These are phyloP conservation scores for Boletus vermiculosoides DNA, from an alignment of 768 basidiomycete species.

Conservation along the genomic window DNA sequence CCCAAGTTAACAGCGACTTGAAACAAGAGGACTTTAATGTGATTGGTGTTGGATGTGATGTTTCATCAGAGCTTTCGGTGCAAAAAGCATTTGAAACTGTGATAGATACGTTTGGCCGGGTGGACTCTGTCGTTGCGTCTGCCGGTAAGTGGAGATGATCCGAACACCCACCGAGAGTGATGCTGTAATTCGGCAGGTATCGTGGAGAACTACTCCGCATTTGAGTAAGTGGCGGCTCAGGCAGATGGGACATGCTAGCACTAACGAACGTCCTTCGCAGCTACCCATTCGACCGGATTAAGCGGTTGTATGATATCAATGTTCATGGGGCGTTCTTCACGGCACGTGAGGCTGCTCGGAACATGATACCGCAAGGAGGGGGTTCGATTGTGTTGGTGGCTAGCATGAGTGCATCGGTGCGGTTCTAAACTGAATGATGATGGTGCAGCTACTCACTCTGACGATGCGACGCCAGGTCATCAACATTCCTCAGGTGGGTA, in stretches of 20 bases:
- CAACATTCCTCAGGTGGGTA: slow-evolving; percentile 78
- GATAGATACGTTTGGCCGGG: slow-evolving; percentile 60
- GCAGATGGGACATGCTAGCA: background rate
- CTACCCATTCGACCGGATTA: slow-evolving; percentile 84
- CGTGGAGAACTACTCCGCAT: slow-evolving; percentile 83
- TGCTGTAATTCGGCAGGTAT: slow-evolving; percentile 51
- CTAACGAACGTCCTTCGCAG: slow-evolving; percentile 36
- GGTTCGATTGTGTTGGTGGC: slow-evolving; percentile 86
- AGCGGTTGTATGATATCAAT: slow-evolving; percentile 86
- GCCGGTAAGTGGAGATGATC: slow-evolving; percentile 56
- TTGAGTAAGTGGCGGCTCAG: slow-evolving; percentile 60
- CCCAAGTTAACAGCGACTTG: slow-evolving; percentile 54
- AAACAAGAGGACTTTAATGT: slow-evolving; percentile 58
- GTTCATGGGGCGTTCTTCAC: slow-evolving; percentile 94
- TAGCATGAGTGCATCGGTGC: slow-evolving; percentile 87
- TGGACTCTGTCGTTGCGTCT: slow-evolving; percentile 85
- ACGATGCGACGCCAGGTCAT: slow-evolving; percentile 54
- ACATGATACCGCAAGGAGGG: slow-evolving; percentile 80
- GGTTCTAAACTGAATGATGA: slow-evolving; percentile 23
- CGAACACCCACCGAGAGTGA: background rate
- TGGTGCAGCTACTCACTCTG: slow-evolving; percentile 6
- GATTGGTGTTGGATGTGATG: slow-evolving; percentile 83
- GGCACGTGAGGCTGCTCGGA: slow-evolving; percentile 90
- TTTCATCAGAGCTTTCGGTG: slow-evolving; percentile 78
- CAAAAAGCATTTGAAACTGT: slow-evolving; percentile 67